Evolutionary conservation across 2,329 filamentous ascomycete genomes (phyloP).

Genomic region (Aspergillus persii): DNA sequence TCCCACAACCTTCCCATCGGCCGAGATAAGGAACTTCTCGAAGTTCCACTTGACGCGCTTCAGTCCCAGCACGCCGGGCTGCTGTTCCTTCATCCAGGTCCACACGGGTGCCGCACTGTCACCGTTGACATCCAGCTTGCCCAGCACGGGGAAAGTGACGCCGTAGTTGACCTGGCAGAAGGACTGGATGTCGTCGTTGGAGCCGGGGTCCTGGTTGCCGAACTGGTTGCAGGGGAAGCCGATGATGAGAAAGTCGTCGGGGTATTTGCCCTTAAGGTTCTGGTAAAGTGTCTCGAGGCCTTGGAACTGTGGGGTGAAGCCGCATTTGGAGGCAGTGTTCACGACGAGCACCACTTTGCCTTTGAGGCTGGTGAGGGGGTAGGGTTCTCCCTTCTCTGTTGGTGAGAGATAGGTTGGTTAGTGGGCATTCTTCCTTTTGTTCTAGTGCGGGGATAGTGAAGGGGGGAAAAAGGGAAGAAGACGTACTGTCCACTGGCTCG

Average conservation of each 20-base stretch:
- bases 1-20: slow-evolving; percentile 79
- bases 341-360: slow-evolving; percentile 94
- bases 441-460: background rate
- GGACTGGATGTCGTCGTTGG: slow-evolving; percentile 73
- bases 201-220: slow-evolving; percentile 81
- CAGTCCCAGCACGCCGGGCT: slow-evolving; percentile 80
- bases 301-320: slow-evolving; percentile 93
- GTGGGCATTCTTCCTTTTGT: background rate
- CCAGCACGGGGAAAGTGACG: slow-evolving; percentile 84
- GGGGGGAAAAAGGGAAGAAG: background rate
- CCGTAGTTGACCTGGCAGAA: slow-evolving; percentile 95
- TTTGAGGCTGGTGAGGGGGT: slow-evolving; percentile 68
- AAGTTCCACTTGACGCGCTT: slow-evolving; percentile 99
- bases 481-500: slow-evolving; percentile 57
- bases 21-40: slow-evolving; percentile 91
- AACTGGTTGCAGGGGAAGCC: slow-evolving; percentile 99
- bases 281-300: slow-evolving; percentile 92
- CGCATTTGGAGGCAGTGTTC: slow-evolving; percentile 98
- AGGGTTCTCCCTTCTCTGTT: slow-evolving; percentile 70
- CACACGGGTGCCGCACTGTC: slow-evolving; percentile 74
- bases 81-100: slow-evolving; percentile 68
- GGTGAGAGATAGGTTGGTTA: slow-evolving; percentile 4
- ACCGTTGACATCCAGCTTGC: slow-evolving; percentile 94
- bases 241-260: slow-evolving; percentile 77
- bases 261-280: slow-evolving; percentile 65